These are phyloP conservation scores for Pulveroboletus sp. DNA, from an alignment of 768 basidiomycete genomes.

Conservation along the genomic window DNA sequence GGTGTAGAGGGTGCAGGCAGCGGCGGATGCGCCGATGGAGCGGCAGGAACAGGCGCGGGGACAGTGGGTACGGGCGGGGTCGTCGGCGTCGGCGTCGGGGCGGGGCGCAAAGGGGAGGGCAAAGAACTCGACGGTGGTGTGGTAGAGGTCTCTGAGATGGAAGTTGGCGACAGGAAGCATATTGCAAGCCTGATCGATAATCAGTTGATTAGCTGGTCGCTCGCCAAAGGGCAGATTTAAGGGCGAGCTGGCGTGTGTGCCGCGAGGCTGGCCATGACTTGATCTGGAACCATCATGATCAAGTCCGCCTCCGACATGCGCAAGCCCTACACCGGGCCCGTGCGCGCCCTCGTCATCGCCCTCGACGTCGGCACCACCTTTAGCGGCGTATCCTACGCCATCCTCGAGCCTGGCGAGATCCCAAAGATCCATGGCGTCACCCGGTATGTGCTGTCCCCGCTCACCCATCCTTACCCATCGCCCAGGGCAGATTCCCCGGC, in stretches of 20 bases:
- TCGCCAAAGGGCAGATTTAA: conserved; percentile 4
- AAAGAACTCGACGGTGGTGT: conserved; percentile 60
- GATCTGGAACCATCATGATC: conserved; percentile 33
- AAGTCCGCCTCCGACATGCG: conserved; percentile 61
- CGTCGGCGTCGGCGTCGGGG: conserved; percentile 19
- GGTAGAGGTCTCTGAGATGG: conserved; percentile 48
- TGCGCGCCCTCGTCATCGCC: conserved; percentile 69
- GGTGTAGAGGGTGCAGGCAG: conserved; percentile 39
- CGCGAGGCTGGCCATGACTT: conserved; percentile 19
- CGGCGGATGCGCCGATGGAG: conserved; percentile 37
- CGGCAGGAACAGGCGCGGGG: conserved; percentile 31
- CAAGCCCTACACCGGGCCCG: conserved; percentile 67
- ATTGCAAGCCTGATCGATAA: conserved; percentile 39
- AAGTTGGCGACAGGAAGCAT: conserved; percentile 47
- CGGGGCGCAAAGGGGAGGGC: conserved; percentile 35
- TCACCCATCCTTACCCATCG: conserved; percentile 7
- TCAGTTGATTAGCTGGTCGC: conserved; percentile 27
- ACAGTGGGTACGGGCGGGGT: conserved; percentile 30
- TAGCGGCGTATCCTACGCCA: conserved; percentile 80
- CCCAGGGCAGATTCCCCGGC: conserved; percentile 62
- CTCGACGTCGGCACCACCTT: conserved; percentile 84
- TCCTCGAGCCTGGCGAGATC: conserved; percentile 77
- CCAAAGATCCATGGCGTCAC: conserved; percentile 82
- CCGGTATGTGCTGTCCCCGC: conserved; percentile 41
- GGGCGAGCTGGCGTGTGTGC: conserved; percentile 22